Base-by-base conservation (phyloP, 2,329 filamentous ascomycete species). In the Pseudogymnoascus sp. region DNA sequence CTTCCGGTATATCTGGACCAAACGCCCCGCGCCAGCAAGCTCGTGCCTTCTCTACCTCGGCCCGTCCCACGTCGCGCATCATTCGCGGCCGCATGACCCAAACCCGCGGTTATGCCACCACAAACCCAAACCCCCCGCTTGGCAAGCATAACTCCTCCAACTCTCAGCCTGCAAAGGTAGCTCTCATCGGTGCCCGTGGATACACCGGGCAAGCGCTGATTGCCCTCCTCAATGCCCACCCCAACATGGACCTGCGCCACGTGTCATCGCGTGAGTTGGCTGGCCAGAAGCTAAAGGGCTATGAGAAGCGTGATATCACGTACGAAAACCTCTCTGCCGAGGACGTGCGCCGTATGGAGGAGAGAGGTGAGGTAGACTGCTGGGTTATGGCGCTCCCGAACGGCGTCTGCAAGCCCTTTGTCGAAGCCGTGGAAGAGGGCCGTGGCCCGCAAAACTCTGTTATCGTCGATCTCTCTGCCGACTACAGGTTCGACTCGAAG, bases 311-410 rank as follows among this genome's bases (percentile, higher is more conserved):
- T 66, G 86, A 95, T 65, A 90, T 99, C 68, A 91, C 86, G 66
- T 99, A 99, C 76, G 91, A 96, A 76, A 96, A 92, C 74, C 80
- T 97, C 48, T 87, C 84, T 62, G 84, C 91, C 5, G 93, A 97
- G 67, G 93, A 97, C 68, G 87, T 96, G 10, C 85, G 86, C 66
- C 83, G 86, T 63, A 91, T 97, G 84, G 90, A 94, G 65, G 87
- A 89, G 73, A 85, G 88, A 33, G 89, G 90, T 60, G 85, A 92
- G 70, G 87, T 97, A 59, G 93, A 97, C 78, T 94, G 90, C 77
- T 97, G 92, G 92, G 90, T 97, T 48, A 94, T 97, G 90, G 94
- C 94, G 36, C 85, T 97, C 31, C 94, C 93, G 48, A 99, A 97
- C 72, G 90, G 91, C 65, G 91, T 96, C 59, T 97, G 91, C 84